Conservation (phyloP, 2,329 filamentous ascomycete species). For the Talaromyces sp. region DNA sequence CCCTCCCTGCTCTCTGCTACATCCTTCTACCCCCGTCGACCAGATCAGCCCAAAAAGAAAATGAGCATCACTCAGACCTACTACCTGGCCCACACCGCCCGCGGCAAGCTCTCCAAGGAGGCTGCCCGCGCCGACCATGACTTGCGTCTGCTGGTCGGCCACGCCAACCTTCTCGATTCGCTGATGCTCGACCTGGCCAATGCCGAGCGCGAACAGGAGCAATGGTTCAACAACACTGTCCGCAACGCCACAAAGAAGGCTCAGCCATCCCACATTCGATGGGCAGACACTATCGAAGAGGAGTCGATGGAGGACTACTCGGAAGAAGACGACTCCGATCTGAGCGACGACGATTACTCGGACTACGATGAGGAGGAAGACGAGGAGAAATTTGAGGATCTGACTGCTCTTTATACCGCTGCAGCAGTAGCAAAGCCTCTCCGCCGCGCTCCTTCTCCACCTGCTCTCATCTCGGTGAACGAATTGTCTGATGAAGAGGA, state of each 20-base stretch:
- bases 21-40: neutral
- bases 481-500: slow-evolving; percentile 60
- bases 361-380: slow-evolving; percentile 47
- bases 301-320: slow-evolving; percentile 68
- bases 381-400: slow-evolving; percentile 15
- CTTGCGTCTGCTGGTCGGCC: slow-evolving; percentile 89
- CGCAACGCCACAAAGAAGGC: slow-evolving; percentile 66
- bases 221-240: slow-evolving; percentile 96
- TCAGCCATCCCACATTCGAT: slow-evolving; percentile 68
- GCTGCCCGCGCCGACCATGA: slow-evolving; percentile 89
- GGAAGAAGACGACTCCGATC: slow-evolving; percentile 57
- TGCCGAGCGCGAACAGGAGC: slow-evolving; percentile 91
- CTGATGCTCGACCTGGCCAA: slow-evolving; percentile 90
- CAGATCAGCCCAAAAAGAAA: slow-evolving; percentile 53
- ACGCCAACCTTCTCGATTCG: slow-evolving; percentile 95
- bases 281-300: slow-evolving; percentile 76
- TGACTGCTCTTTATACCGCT: slow-evolving; percentile 20
- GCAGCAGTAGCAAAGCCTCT: slow-evolving; percentile 18
- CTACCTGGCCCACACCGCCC: slow-evolving; percentile 94
- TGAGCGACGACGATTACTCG: slow-evolving; percentile 47
- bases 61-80: slow-evolving; percentile 99
- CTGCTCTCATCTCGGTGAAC: slow-evolving; percentile 30
- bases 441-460: slow-evolving; percentile 32
- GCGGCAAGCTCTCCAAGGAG: slow-evolving; percentile 91
- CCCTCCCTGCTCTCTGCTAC: neutral